Evolutionary conservation across 2,329 filamentous ascomycete species (phyloP).

Genomic region (Tolypocladium amazonense): DNA sequence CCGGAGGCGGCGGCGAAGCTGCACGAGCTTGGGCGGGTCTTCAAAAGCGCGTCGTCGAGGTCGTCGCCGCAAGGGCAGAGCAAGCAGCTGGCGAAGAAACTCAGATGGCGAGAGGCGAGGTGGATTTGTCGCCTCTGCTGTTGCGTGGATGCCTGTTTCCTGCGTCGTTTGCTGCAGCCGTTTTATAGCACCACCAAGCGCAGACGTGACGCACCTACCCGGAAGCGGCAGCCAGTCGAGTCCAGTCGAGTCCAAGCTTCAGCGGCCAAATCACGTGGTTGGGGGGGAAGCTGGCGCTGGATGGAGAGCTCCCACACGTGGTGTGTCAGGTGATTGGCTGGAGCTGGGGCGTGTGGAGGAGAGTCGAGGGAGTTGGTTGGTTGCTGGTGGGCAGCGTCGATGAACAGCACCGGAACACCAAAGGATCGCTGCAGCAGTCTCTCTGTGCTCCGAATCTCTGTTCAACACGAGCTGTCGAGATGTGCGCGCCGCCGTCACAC

Average conservation of each 20-base stretch:
- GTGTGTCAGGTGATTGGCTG: neutral
- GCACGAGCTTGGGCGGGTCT: neutral
- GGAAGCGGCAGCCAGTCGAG: neutral
- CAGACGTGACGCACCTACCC: neutral
- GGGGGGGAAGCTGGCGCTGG: too few species aligned
- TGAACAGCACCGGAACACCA: neutral
- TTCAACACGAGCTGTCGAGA: neutral
- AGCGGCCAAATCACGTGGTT: neutral
- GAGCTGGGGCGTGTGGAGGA: neutral
- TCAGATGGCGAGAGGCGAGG: neutral
- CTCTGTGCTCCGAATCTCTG: neutral
- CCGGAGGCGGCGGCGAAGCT: neutral
- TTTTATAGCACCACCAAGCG: neutral
- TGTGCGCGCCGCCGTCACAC: neutral
- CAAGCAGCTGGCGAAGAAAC: neutral
- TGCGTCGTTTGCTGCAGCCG: neutral
- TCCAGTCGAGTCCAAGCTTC: neutral
- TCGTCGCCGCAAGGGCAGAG: neutral
- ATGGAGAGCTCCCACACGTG: neutral
- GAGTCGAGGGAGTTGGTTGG: neutral
- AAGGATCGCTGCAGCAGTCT: neutral
- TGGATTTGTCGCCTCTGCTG: neutral
- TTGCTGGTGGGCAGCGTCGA: neutral
- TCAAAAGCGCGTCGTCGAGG: neutral
- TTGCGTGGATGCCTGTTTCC: neutral